These are phyloP conservation scores for Naematelia aurantialba DNA, from an alignment of 768 basidiomycete species.

Conservation along the genomic window DNA sequence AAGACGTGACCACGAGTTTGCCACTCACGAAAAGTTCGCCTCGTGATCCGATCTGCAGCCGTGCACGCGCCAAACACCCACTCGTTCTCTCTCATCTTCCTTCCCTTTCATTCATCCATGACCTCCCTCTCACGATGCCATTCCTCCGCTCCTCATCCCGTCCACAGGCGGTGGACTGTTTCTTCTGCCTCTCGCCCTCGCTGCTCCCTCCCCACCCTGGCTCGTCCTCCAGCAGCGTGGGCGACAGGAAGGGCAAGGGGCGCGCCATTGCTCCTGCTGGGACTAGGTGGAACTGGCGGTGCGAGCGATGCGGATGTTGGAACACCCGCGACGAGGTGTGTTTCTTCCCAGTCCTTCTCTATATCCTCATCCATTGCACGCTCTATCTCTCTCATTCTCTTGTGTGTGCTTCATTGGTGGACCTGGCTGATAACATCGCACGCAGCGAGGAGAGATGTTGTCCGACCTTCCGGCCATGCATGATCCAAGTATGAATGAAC, in stretches of 20 bases:
- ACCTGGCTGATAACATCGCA: background rate
- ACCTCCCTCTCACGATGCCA: background rate
- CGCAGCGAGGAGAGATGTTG: constrained; percentile 64
- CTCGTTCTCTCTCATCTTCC: too few species aligned
- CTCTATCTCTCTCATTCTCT: background rate
- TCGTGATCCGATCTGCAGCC: too few species aligned
- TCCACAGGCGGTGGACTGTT: too few species aligned
- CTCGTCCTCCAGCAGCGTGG: background rate
- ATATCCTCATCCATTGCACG: background rate
- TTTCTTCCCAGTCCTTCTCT: background rate
- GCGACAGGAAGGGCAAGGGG: constrained; percentile 31
- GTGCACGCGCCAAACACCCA: too few species aligned
- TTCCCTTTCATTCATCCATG: background rate
- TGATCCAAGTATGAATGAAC: constrained; percentile 61
- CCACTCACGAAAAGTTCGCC: too few species aligned
- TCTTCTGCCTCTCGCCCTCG: background rate
- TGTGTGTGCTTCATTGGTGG: background rate
- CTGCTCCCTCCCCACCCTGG: constrained; percentile 14
- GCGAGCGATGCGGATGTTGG: constrained; percentile 40
- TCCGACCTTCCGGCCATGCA: constrained; percentile 88
- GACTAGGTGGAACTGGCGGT: constrained; percentile 41
- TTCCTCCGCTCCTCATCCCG: background rate
- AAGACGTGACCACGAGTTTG: too few species aligned
- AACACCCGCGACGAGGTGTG: constrained; percentile 38
- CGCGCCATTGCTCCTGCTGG: constrained; percentile 24